A percentile compares a stretch with the other conserved stretches of the same genome.
These are phyloP conservation scores for Aspergillus costaricaensis DNA, from an alignment of 2,329 filamentous ascomycete species.

Conservation along the genomic window DNA sequence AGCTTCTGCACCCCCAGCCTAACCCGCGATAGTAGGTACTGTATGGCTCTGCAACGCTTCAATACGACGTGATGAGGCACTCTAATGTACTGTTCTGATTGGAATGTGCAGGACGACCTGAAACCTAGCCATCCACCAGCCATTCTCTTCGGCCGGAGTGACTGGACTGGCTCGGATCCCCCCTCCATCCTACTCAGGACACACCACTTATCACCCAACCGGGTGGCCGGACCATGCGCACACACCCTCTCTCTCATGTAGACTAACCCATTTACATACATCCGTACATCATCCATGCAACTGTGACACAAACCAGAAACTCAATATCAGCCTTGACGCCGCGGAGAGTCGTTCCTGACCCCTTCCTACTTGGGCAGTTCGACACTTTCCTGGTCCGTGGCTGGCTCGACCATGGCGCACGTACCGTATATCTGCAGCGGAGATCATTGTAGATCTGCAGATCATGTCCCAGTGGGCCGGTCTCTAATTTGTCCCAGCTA, in stretches of 20 bases:
- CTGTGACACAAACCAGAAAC: background rate
- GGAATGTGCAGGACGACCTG: slow-evolving; percentile 7
- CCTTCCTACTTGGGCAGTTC: background rate
- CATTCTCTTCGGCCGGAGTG: background rate
- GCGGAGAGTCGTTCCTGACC: background rate
- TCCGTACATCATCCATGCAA: slow-evolving; percentile 1
- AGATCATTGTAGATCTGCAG: slow-evolving; percentile 21
- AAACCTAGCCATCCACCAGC: slow-evolving; percentile 5
- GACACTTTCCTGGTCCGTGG: background rate
- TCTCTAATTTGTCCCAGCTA: background rate
- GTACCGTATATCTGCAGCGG: slow-evolving; percentile 16
- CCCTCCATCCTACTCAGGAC: background rate
- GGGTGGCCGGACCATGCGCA: background rate
- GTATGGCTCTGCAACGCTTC: background rate
- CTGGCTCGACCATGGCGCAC: slow-evolving; percentile 4
- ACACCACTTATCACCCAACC: background rate
- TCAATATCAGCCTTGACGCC: background rate
- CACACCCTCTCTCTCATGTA: background rate
- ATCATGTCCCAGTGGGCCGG: slow-evolving; percentile 9
- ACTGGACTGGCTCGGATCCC: background rate
- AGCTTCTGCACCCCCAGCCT: background rate
- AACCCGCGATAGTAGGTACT: background rate
- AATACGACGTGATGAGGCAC: background rate
- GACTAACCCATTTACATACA: background rate
- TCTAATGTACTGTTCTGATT: background rate